Evolutionary conservation across 805 yeast species (phyloP), one percentile per base, ranked within the genome.

Genomic region (Candida boidinii): DNA sequence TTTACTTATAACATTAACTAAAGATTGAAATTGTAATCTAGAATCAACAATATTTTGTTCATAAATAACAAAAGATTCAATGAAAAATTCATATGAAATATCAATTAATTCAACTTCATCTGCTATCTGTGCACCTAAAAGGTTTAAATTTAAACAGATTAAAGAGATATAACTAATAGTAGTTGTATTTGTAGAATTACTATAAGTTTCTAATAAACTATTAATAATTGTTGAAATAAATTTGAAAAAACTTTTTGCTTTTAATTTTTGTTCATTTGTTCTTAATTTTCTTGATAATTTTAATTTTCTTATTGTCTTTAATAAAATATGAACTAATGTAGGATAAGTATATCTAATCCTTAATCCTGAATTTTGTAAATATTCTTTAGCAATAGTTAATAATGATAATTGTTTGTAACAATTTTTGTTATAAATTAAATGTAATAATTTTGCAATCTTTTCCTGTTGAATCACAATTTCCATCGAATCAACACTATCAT

Each of bases 51-150:
- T 49, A 31, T 58, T 58, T 38, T 74, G 79, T 54, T 90, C 97
- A 52, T 85, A 88, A 0, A 86, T 70, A 1, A 88, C 70, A 51
- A 88, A 84, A 4, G 94, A 80, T 53, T 87, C 94, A 23, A 84
- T 88, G 54, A 80, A 85, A 48, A 86, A 77, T 58, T 92, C 98
- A 57, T 84, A 84, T 12, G 90, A 66, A 20, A 86, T 76, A 38
- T 81, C 86, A 37, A 77, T 79, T 24, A 77, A 62, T 13, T 68
- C 62, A 18, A 80, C 62, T 53, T 83, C 90, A 52, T 92, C 95
- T 0, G 96, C 90, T 3, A 84, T 56, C 12, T 73, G 60, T 0
- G 94, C 95, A 24, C 79, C 69, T 31, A 75, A 66, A 34, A 85
- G 60, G 49, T 81, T 72, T 26, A 78, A 49, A 46, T 70, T 62